Evolutionary conservation across 805 yeast species (phyloP).

Genomic region (Starmerella khaoyaiensis): DNA sequence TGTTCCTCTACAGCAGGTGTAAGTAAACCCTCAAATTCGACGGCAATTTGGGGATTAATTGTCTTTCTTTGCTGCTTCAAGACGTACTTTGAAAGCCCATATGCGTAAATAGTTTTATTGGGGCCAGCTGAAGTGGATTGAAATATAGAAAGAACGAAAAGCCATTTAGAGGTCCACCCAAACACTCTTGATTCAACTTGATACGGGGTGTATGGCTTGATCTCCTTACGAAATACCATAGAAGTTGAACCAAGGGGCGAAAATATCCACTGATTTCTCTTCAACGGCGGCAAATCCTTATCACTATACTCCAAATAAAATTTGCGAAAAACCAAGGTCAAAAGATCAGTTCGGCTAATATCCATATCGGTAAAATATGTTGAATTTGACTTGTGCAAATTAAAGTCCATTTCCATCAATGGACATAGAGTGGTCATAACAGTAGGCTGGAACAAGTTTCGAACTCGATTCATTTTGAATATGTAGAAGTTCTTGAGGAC

Average conservation of each 20-base stretch:
- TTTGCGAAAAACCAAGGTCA: conserved; percentile 45
- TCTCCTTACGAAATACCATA: conserved; percentile 56
- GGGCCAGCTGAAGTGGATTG: conserved; percentile 23
- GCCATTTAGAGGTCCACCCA: conserved; percentile 84
- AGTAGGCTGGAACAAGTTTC: conserved; percentile 11
- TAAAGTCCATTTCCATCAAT: conserved; percentile 71
- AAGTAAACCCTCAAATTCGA: conserved; percentile 44
- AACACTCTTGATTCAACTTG: conserved; percentile 44
- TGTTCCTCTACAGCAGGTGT: conserved; percentile 36
- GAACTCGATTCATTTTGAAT: conserved; percentile 21
- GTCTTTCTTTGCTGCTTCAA: conserved; percentile 70
- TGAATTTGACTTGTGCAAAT: conserved; percentile 76
- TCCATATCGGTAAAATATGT: conserved; percentile 77
- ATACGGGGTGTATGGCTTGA: conserved; percentile 52
- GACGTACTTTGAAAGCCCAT: conserved; percentile 65
- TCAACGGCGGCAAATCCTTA: conserved; percentile 20
- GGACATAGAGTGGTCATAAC: conserved; percentile 43
- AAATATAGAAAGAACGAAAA: conserved; percentile 57
- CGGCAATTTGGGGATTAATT: conserved; percentile 47
- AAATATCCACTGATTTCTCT: conserved; percentile 37
- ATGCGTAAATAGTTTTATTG: conserved; percentile 34
- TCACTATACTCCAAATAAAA: conserved; percentile 38
- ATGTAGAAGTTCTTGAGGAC: conserved; percentile 33
- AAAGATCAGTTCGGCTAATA: conserved; percentile 53
- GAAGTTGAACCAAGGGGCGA: conserved; percentile 67